Percentiles rank a stretch among this genome's conserved stretches.
Conservation (phyloP, 257 asterid species). For the Solanum chmielewskii region DNA sequence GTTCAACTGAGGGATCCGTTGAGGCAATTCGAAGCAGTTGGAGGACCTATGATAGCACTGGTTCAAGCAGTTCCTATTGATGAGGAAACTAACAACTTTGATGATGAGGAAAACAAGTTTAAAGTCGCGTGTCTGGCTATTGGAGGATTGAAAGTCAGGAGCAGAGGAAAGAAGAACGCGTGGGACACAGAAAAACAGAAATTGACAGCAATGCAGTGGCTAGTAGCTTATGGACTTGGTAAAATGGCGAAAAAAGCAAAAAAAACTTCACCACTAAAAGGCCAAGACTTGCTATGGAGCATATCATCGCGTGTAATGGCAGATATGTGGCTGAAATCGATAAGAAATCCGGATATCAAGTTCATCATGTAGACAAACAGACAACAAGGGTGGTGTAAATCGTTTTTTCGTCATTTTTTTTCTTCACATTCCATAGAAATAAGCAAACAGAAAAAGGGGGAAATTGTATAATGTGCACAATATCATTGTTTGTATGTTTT, state of each 20-base stretch:
- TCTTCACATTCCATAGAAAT: background rate
- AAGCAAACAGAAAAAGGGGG: background rate
- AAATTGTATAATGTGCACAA: background rate
- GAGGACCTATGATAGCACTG: conserved; percentile 71
- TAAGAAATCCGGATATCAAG: conserved; percentile 82
- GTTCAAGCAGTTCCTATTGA: conserved; percentile 25
- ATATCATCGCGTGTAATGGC: conserved; percentile 73
- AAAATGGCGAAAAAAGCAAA: conserved; percentile 46
- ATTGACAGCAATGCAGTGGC: conserved; percentile 84
- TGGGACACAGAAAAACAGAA: conserved; percentile 83
- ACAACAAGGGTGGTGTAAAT: background rate
- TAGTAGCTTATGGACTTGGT: conserved; percentile 60
- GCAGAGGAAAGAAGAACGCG: conserved; percentile 12
- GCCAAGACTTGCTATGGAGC: conserved; percentile 68
- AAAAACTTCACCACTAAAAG: conserved; percentile 25
- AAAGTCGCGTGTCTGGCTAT: conserved; percentile 49
- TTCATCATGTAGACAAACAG: conserved; percentile 24
- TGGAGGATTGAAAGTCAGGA: conserved; percentile 55
- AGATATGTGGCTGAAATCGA: conserved; percentile 93
- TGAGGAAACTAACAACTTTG: background rate
- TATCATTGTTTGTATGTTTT: background rate
- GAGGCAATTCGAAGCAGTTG: conserved; percentile 86
- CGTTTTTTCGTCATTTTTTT: background rate
- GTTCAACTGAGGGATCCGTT: conserved; percentile 75
- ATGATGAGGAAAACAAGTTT: conserved; percentile 40